phyloP scores from a whole-genome alignment of 495 filamentous ascomycete species.

The Xylaria venustula region DNA sequence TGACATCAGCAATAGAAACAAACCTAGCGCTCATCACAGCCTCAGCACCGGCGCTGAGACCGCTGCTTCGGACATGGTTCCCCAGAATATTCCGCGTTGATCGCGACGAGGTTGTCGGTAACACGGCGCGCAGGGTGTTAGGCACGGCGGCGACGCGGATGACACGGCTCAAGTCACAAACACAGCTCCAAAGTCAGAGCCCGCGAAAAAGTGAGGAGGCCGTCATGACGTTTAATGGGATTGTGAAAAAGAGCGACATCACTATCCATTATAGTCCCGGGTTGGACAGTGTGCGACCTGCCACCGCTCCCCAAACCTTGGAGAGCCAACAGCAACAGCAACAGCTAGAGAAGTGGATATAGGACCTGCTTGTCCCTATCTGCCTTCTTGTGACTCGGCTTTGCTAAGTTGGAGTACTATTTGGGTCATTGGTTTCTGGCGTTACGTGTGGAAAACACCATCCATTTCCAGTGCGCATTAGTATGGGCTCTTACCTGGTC shows the following conservation, averaged over 20 bases:
- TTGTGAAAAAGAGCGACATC: slow-evolving; percentile 42
- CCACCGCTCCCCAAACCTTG: background rate
- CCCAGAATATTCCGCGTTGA: slow-evolving; percentile 31
- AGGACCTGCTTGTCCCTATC: background rate
- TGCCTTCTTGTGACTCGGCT: background rate
- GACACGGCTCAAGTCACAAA: slow-evolving; percentile 24
- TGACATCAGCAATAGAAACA: slow-evolving; percentile 52
- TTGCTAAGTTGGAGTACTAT: background rate
- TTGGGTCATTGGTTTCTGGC: background rate
- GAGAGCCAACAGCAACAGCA: background rate
- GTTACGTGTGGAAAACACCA: background rate
- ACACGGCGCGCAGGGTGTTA: slow-evolving; percentile 8
- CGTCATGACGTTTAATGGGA: slow-evolving; percentile 44
- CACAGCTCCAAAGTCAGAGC: slow-evolving; percentile 37
- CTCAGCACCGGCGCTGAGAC: slow-evolving; percentile 43
- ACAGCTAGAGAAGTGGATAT: slow-evolving; percentile 5
- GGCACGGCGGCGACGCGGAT: slow-evolving; percentile 4
- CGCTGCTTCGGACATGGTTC: slow-evolving; percentile 44
- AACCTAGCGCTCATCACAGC: slow-evolving; percentile 56
- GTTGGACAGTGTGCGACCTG: background rate
- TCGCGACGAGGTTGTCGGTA: slow-evolving; percentile 26
- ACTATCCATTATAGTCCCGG: slow-evolving; percentile 11
- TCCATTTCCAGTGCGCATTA: slow-evolving; percentile 3
- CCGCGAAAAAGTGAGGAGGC: slow-evolving; percentile 43
- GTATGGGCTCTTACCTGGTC: background rate